A percentile compares a stretch with the other conserved stretches of the same genome.
phyloP scores from a whole-genome alignment of 768 basidiomycete species.

The Glaciozyma antarctica region DNA sequence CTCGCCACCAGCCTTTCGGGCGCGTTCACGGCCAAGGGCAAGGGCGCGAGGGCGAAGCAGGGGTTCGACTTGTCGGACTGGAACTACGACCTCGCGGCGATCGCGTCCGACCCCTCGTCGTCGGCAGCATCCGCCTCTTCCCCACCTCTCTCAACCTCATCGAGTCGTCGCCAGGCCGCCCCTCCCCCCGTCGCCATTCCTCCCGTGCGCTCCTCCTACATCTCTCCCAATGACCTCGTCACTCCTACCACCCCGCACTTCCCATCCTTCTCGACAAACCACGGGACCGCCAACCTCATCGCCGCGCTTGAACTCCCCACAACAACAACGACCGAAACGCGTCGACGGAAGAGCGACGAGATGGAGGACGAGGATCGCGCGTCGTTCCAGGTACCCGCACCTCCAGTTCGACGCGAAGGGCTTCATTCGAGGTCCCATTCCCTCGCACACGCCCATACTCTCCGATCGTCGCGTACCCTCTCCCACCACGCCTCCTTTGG shows the following conservation, averaged over 20 bases:
- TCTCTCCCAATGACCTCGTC: background rate
- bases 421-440: slow-evolving; percentile 13
- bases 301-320: slow-evolving; percentile 7
- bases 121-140: background rate
- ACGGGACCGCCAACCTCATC: background rate
- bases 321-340: slow-evolving; percentile 1
- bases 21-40: slow-evolving; percentile 12
- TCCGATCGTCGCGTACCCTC: slow-evolving; percentile 21
- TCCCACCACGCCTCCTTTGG: slow-evolving; percentile 11
- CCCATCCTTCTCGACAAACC: background rate
- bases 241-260: background rate
- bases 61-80: slow-evolving; percentile 28
- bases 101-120: slow-evolving; percentile 24
- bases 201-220: background rate
- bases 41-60: slow-evolving; percentile 22
- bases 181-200: background rate
- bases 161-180: background rate
- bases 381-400: background rate
- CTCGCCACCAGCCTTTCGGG: slow-evolving; percentile 9
- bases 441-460: slow-evolving; percentile 26
- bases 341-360: slow-evolving; percentile 31
- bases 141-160: background rate
- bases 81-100: slow-evolving; percentile 27
- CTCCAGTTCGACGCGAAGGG: slow-evolving; percentile 9
- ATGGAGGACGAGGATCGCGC: slow-evolving; percentile 25